phyloP scores from a whole-genome alignment of 106 monocot genomes.

The Cymbidium sinense region DNA sequence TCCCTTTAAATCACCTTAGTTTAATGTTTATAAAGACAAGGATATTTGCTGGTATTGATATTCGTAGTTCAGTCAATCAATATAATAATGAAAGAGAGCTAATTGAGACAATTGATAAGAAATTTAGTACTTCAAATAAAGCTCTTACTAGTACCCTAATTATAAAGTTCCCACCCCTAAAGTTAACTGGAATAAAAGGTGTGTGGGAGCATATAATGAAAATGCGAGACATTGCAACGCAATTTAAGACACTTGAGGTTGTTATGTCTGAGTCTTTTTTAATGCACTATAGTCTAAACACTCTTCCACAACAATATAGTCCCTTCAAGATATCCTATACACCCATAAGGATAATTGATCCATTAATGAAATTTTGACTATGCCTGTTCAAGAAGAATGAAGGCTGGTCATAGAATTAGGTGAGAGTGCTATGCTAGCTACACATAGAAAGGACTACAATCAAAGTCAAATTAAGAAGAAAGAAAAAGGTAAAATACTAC shows the following conservation, averaged over 20 bases:
- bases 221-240: slow-evolving; percentile 4
- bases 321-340: slow-evolving; percentile 9
- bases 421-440: slow-evolving; percentile 8
- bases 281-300: slow-evolving; percentile 1
- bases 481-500: background rate
- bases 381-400: slow-evolving; percentile 10
- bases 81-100: background rate
- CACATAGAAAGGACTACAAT: no score
- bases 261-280: background rate
- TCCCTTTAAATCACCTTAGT: slow-evolving; percentile 3
- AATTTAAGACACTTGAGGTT: background rate
- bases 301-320: background rate
- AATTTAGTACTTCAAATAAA: slow-evolving; percentile 11
- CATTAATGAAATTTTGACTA: slow-evolving; percentile 9
- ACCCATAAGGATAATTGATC: slow-evolving; percentile 15
- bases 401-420: background rate
- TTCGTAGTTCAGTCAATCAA: slow-evolving; percentile 1
- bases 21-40: no score
- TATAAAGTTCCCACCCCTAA: slow-evolving; percentile 8
- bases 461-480: background rate
- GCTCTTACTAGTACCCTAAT: slow-evolving; percentile 4
- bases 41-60: background rate
- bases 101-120: slow-evolving; percentile 6
- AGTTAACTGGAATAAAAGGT: background rate
- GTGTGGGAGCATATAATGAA: slow-evolving; percentile 10